Evolutionary conservation across 768 basidiomycete species (phyloP).

Genomic region (Favolaschia claudopus): DNA sequence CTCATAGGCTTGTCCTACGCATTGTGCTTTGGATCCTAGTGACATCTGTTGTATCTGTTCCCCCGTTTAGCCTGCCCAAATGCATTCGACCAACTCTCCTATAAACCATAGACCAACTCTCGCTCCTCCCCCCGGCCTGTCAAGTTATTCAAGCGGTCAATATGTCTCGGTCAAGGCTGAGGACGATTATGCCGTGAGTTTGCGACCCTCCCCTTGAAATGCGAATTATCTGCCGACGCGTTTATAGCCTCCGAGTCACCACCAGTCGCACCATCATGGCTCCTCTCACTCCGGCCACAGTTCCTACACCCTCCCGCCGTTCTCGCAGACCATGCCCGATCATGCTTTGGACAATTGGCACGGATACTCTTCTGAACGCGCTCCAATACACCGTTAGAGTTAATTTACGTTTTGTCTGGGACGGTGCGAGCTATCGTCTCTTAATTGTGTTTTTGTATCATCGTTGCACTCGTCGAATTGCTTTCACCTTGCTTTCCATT

Average conservation of each 20-base stretch:
- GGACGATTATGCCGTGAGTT: slow-evolving; percentile 67
- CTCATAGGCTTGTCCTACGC: slow-evolving; percentile 39
- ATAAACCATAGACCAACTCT: slow-evolving; percentile 47
- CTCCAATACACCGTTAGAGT: slow-evolving; percentile 64
- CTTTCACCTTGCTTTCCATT: slow-evolving; percentile 16
- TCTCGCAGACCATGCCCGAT: slow-evolving; percentile 51
- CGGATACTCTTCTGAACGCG: slow-evolving; percentile 69
- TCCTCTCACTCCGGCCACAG: slow-evolving; percentile 28
- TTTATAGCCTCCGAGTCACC: slow-evolving; percentile 42
- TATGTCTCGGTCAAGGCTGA: slow-evolving; percentile 71
- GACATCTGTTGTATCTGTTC: slow-evolving; percentile 50
- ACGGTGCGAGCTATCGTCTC: slow-evolving; percentile 12
- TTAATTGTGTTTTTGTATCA: slow-evolving; percentile 25
- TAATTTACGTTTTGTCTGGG: slow-evolving; percentile 25
- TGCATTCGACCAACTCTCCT: slow-evolving; percentile 51
- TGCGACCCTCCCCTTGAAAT: not conserved
- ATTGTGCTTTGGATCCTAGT: slow-evolving; percentile 64
- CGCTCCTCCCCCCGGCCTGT: slow-evolving; percentile 47
- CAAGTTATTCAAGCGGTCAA: slow-evolving; percentile 51
- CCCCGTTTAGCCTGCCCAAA: slow-evolving; percentile 69
- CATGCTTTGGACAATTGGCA: slow-evolving; percentile 69
- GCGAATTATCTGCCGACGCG: not conserved
- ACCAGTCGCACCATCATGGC: slow-evolving; percentile 38
- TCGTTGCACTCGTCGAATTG: slow-evolving; percentile 9
- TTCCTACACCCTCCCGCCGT: slow-evolving; percentile 57